Evolutionary conservation across 2,329 filamentous ascomycete species (phyloP), one percentile per base, ranked within the genome.

Genomic region (Penicillium occitanis): DNA sequence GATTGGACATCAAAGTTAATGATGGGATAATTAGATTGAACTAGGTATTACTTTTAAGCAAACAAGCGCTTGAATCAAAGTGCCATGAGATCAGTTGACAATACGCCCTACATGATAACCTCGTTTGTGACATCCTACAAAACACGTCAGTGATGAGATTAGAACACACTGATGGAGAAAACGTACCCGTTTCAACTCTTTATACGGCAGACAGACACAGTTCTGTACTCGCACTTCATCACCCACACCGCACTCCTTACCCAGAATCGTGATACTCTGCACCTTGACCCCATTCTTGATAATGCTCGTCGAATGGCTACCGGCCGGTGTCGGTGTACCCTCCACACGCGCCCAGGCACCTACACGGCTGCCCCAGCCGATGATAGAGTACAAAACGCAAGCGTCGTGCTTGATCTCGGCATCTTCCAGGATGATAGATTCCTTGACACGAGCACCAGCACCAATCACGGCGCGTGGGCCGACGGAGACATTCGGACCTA

Each of bases 241-340:
- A 3, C 90, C 93, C 35, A 98, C 95, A 65, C 85, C 88, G 75
- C 94, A 98, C 80, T 99, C 95, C 85, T 98, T 97, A 76, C 94
- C 94, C 69, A 99, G 81, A 71, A 98, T 99, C 57, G 94, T 98
- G 76, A 98, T 95, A 79, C 92, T 96, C 85, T 98, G 95, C 61
- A 99, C 95, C 85, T 98, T 98, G 80, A 98, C 89, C 61, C 95
- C 95, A 75, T 97, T 96, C 87, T 97, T 98, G 79, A 98, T 86
- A 73, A 98, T 93, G 81, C 91, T 97, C 14, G 94, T 98, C 63
- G 88, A 91, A 82, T 98, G 94, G 83, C 91, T 97, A 62, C 86
- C 89, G 64, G 92, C 88, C 0, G 93, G 91, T 17, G 91, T 96
- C 0, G 94, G 93, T 0, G 93, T 97, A 64, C 95, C 95, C 81